Base-by-base conservation (phyloP, 345 rosid species). In the Luvunga scandens region DNA sequence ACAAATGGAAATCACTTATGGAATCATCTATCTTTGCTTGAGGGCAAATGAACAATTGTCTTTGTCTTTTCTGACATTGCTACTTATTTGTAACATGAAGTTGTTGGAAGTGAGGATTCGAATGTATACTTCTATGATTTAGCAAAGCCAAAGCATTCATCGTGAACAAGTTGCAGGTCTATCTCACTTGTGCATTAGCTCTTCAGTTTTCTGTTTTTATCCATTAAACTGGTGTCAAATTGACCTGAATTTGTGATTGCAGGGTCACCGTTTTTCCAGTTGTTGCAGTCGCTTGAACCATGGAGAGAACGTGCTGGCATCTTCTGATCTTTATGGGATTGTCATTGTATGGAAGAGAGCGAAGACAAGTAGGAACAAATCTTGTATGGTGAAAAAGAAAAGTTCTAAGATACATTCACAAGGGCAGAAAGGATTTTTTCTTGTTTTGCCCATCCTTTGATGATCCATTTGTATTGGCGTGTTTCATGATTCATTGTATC, bases 281-380 rank as follows among this genome's bases (percentile, higher is more conserved):
- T 19, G 83, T 86, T 76, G 90, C 85, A 13, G 99, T 96, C 22
- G 93, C 97, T 45, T 93, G 99, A 93, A 96, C 88, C 91, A 93
- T n/a, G 98, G 99, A 61, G 98, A 96, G 82, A 93, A 96, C 83
- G 88, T 92, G 73, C 80, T 96, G 87, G 99, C 99, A 0, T 92
- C 99, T 0, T 92, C 97, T n/a, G 99, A 96, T 82, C 90, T 91
- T 72, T 91, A 91, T 1, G 99, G 99, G 25, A 78, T 93, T 50
- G 99, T 96, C 62, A 96, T 96, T 71, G 94, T 96, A n/a, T 96
- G 99, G 98, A 92, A 92, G 87, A 90, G 98, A 88, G 95, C 94
- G 57, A 93, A 95, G 85, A 62, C 87, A 75, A 84, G 86, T 86
- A 82, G 70, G 84, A 83, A 55, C 39, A 34, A 72, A 50, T 22